Evolutionary conservation across 305 asterid genomes (phyloP), one percentile per base, ranked within the genome.

Genomic region (Stenogyne calaminthoides): DNA sequence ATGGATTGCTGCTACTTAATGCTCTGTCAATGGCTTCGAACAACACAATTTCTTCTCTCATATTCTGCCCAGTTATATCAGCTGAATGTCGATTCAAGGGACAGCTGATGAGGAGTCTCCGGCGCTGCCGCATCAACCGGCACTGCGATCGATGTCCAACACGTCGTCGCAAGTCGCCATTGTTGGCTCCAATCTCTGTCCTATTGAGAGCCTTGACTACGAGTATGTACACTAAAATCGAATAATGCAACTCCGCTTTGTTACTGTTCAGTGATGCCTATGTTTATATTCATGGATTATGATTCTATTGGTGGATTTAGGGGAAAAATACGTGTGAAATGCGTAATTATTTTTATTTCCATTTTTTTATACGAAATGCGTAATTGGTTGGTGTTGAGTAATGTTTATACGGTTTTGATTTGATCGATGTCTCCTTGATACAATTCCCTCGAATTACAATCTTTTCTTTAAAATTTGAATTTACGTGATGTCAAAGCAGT

Each of bases 181-280:
- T 22, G 89, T 92, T 29, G 98, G 97, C 70, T 85, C 96, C 65
- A 84, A 80, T 75, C 74, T 80, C 69, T 90, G 92, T 76, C 88
- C 96, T 2, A 84, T 92, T 56, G 90, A 90, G 75, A 90, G 97
- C 90, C 98, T 92, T 72, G 98, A 92, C 64, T 90, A 90, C 77
- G 98, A 92, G 98, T 92, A 76, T 18, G 1, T 37, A 27, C 54
- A 55, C 52, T 52, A 8, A 16, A 18, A 8, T 52, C 3, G 4
- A 7, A 52, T 55, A 9, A 19, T 46, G n/a, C 4, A 1, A 27
- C 61, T n/a, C 27, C 54, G 9, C 7, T 66, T 3, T 14, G 3
- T 46, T 2, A 65, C 37, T 47, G 29, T 36, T 16, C 15, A 16
- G 25, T 49, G 16, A 29, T 22, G 36, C 62, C 27, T 19, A 32